Evolutionary conservation across 306 rosid species (phyloP).

Genomic region (Inga laurina): DNA sequence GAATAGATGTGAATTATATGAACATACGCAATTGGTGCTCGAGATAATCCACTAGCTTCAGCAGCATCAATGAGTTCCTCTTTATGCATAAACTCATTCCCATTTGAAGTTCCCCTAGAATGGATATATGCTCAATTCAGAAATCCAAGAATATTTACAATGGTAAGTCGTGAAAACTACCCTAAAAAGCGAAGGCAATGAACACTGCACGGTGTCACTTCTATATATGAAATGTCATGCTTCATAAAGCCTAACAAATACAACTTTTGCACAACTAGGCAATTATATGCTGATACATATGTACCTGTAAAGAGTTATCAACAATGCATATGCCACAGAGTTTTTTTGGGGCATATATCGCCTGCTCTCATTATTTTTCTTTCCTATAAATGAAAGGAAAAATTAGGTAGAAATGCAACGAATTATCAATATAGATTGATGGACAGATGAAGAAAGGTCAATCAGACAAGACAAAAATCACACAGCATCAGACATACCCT

Average conservation of each 20-base stretch:
- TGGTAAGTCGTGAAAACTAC: not conserved
- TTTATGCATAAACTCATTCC: conserved; percentile 85
- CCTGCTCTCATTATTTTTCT: conserved; percentile 52
- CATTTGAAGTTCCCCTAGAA: conserved; percentile 71
- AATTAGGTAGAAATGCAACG: conserved; percentile 8
- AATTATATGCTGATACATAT: not conserved
- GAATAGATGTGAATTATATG: conserved; percentile 10
- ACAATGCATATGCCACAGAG: conserved; percentile 81
- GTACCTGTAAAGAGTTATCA: conserved; percentile 82
- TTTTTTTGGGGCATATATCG: conserved; percentile 82
- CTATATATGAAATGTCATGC: not conserved
- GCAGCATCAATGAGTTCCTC: conserved; percentile 91
- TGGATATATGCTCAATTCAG: conserved; percentile 26
- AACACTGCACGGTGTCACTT: not conserved
- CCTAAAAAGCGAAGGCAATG: not conserved
- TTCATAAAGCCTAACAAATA: not conserved
- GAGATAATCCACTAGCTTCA: conserved; percentile 92
- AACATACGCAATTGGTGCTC: conserved; percentile 77
- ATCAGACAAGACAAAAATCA: not conserved
- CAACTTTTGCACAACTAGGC: not conserved
- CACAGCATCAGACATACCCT: conserved; percentile 44
- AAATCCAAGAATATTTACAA: conserved; percentile 6
- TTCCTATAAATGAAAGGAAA: conserved; percentile 48
- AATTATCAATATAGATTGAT: not conserved
- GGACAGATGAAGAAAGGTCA: conserved; percentile 12